A percentile compares a stretch with the other conserved stretches of the same genome.
Evolutionary conservation across 371 early-diverging fungal genomes (phyloP).

Genomic region (Circinella minor): DNA sequence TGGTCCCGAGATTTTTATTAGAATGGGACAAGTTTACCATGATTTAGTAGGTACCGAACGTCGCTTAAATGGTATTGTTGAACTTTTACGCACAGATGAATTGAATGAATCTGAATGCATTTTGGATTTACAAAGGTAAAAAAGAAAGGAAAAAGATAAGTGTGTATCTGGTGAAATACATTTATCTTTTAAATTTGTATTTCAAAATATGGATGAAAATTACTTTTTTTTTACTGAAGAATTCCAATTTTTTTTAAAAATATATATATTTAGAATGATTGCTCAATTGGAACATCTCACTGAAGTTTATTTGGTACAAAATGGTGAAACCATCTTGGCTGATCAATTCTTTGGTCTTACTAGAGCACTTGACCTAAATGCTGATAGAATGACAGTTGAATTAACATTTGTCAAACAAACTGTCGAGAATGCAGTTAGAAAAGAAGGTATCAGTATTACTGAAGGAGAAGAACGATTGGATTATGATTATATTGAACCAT

Average conservation of each 20-base stretch:
- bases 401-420: constrained; percentile 54
- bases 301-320: constrained; percentile 57
- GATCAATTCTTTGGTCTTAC: constrained; percentile 64
- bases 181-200: too few relatives aligned
- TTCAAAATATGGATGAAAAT: too few relatives aligned
- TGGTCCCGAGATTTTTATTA: constrained; percentile 68
- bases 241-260: too few relatives aligned
- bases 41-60: constrained; percentile 75
- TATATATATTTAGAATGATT: constrained; percentile 53
- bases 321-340: constrained; percentile 36
- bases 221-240: too few relatives aligned
- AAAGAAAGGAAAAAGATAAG: too few relatives aligned
- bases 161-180: too few relatives aligned
- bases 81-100: constrained; percentile 76
- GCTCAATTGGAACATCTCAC: constrained; percentile 72
- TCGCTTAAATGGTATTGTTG: constrained; percentile 68
- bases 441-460: constrained; percentile 37
- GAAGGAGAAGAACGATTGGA: constrained; percentile 61
- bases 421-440: constrained; percentile 37
- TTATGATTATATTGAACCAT: constrained; percentile 59
- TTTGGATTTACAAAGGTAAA: constrained; percentile 60
- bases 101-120: constrained; percentile 64
- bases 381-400: constrained; percentile 70
- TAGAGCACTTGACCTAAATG: constrained; percentile 63
- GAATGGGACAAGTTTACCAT: constrained; percentile 71